Evolutionary conservation across 108 stramenopile species (phyloP).

Genomic region (Conticribra weissflogii): DNA sequence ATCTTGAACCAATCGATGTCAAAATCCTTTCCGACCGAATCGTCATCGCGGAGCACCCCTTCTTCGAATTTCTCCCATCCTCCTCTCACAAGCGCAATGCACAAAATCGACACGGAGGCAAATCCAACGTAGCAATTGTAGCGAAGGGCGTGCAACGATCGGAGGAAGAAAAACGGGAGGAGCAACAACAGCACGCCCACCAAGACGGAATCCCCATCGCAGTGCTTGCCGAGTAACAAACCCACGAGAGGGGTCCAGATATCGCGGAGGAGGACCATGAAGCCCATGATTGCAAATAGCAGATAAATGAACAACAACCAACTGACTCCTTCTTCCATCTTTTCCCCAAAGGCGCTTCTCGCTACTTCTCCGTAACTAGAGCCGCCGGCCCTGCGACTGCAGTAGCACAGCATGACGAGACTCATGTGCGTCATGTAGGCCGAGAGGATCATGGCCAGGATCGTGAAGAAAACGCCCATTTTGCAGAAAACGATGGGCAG

Average conservation of each 20-base stretch:
- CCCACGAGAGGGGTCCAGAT: too few relatives aligned
- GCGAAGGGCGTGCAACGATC: slow-evolving; percentile 72
- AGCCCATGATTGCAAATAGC: slow-evolving; percentile 73
- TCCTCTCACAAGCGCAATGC: slow-evolving; percentile 48
- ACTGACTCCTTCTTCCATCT: slow-evolving; percentile 58
- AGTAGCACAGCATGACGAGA: slow-evolving; percentile 70
- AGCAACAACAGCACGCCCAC: slow-evolving; percentile 47
- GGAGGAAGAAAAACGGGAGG: slow-evolving; percentile 67
- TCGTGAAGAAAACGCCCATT: slow-evolving; percentile 50
- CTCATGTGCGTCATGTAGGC: slow-evolving; percentile 58
- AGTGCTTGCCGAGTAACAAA: too few relatives aligned
- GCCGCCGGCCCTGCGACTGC: slow-evolving; percentile 72
- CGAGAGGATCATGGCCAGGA: slow-evolving; percentile 49
- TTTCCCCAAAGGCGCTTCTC: slow-evolving; percentile 65
- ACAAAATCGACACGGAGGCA: slow-evolving; percentile 59
- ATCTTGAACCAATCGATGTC: slow-evolving; percentile 41
- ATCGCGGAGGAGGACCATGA: slow-evolving; percentile 65
- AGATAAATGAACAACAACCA: slow-evolving; percentile 64
- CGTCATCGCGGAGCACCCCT: not conserved
- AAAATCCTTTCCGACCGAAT: not conserved
- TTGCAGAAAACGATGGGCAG: slow-evolving; percentile 59
- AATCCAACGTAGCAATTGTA: slow-evolving; percentile 87
- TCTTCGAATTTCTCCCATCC: slow-evolving; percentile 7
- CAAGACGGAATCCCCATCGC: slow-evolving; percentile 46
- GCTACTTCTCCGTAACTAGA: slow-evolving; percentile 76